These are phyloP conservation scores for Golubevia sp. DNA, from an alignment of 1,284 basidiomycete genomes.

Conservation along the genomic window DNA sequence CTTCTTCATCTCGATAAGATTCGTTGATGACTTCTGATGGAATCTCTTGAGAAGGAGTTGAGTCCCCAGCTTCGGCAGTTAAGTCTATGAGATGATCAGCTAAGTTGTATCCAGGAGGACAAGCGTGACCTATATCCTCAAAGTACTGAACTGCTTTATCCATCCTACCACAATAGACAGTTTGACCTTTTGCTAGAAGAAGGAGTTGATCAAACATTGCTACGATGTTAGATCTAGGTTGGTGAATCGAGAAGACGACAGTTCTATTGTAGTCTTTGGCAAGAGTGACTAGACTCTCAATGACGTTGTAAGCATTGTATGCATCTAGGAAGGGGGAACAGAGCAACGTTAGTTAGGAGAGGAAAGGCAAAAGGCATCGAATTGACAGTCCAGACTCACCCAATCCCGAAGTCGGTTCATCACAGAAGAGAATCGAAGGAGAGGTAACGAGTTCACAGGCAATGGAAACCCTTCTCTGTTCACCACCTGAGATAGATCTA, in stretches of 20 bases:
- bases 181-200: conserved; percentile 79
- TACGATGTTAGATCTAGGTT: conserved; percentile 97
- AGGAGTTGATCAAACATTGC: conserved; percentile 90
- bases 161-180: conserved; percentile 81
- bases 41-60: conserved; percentile 12
- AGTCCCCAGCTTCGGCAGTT: conserved; percentile 16
- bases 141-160: conserved; percentile 80
- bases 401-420: conserved; percentile 87
- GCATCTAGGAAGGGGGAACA: conserved; percentile 70
- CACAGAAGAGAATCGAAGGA: conserved; percentile 90
- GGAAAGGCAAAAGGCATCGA: background rate
- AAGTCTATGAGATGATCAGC: conserved; percentile 69
- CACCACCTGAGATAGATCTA: conserved; percentile 90
- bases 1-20: conserved; percentile 1
- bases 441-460: conserved; percentile 98
- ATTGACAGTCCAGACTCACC: too few relatives aligned
- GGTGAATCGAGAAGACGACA: conserved; percentile 95
- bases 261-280: conserved; percentile 90
- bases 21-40: background rate
- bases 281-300: conserved; percentile 83
- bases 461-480: conserved; percentile 92
- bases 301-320: conserved; percentile 92
- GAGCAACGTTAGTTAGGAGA: background rate
- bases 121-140: conserved; percentile 75
- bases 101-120: conserved; percentile 94